Percentiles rank a stretch among this genome's conserved stretches.
Evolutionary conservation across 805 yeast genomes (phyloP).

Genomic region (Debaryomyces hansenii): DNA sequence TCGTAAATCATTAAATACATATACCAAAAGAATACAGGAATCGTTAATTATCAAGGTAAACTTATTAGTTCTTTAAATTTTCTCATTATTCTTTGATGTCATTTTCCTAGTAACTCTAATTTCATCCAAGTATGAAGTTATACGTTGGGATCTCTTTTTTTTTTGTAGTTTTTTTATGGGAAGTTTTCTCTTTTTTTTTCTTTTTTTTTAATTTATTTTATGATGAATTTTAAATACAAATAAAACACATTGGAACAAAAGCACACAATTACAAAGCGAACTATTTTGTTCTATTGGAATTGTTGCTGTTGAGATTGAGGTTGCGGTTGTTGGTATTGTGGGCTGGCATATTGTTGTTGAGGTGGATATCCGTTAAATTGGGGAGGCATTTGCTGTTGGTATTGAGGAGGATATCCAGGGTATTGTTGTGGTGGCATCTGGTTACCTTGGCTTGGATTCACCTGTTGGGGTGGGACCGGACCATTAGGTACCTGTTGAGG

Average conservation of each 20-base stretch:
- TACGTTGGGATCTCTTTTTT: neutral
- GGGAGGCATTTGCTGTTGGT: constrained; percentile 19
- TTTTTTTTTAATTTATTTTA: constrained; percentile 2
- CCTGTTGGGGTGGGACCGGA: constrained; percentile 4
- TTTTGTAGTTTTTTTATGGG: neutral
- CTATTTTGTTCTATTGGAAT: constrained; percentile 5
- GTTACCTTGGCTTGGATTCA: constrained; percentile 4
- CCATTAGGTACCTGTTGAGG: constrained; percentile 8
- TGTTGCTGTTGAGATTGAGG: constrained; percentile 14
- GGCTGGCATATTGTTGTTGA: constrained; percentile 13
- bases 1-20: constrained; percentile 4
- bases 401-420: constrained; percentile 20
- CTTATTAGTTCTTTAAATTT: neutral
- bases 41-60: constrained; percentile 3
- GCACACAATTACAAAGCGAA: neutral
- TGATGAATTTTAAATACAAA: neutral
- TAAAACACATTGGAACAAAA: neutral
- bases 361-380: constrained; percentile 19
- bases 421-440: constrained; percentile 18
- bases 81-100: neutral
- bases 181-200: neutral
- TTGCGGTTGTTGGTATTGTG: constrained; percentile 2
- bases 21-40: neutral
- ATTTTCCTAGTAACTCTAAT: neutral
- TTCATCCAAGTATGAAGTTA: neutral